Evolutionary conservation across 495 filamentous ascomycete species (phyloP), one percentile per base, ranked within the genome.

Genomic region (Hyaloscypha hepaticicola): DNA sequence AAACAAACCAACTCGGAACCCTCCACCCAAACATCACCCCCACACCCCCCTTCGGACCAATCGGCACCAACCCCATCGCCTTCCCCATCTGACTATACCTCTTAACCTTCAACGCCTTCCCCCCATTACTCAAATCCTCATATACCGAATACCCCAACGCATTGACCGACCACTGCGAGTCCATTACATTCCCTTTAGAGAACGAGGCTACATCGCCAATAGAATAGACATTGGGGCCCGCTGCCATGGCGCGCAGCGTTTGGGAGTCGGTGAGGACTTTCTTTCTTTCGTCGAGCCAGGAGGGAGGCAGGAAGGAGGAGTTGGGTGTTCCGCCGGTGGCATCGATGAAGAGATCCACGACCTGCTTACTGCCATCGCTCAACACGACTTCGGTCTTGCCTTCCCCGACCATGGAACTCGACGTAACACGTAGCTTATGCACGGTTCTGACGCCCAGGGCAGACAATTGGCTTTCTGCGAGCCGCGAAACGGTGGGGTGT

Each of bases 1-100:
- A 85, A 6, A 88, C 81, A 52, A 83, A 60, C 28, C 79, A 80
- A 34, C 84, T 80, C 0, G 86, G 86, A 60, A 88, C 5, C 51
- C 68, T 65, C 57, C 67, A 85, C 0, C 85, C 85, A 70, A 80
- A 79, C 1, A 78, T 77, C 1, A 82, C 81, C 2, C 85, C 86
- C 34, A 88, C 83, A 0, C 82, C 83, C 26, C 74, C 74, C 26
- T 70, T 70, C 63, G 66, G 73, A 1, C 84, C 84, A 31, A 87
- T 73, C 12, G 83, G 82, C 7, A 86, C 83, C 1, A 53, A 5
- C 25, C 3, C 1, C 50, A 53, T 53, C 5, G 3, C 21, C 5
- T 24, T 27, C 6, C 8, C 50, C 11, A 82, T 58, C 68, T 84
- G 82, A 62, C 75, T 81, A 73, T 79, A 76, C 12, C 75, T 69